These are phyloP conservation scores for Fusarium zealandicum DNA, from an alignment of 2,329 filamentous ascomycete genomes.

Conservation along the genomic window DNA sequence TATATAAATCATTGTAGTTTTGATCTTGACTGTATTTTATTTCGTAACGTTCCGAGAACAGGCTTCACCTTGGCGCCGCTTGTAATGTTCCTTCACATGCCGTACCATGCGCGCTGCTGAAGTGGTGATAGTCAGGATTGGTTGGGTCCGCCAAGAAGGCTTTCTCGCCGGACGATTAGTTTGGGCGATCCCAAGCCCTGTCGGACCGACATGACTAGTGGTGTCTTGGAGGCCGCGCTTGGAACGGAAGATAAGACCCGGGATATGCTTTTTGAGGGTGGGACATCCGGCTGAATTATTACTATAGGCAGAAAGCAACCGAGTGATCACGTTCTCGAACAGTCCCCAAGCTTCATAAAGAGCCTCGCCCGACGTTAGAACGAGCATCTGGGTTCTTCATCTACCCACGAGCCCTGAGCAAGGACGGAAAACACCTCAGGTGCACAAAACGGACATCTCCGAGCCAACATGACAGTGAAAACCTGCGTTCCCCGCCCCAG, in stretches of 20 bases:
- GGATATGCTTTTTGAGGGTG: conserved; percentile 15
- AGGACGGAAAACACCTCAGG: not conserved
- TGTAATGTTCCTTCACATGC: too few relatives aligned
- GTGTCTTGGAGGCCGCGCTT: not conserved
- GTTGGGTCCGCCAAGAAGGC: conserved; percentile 10
- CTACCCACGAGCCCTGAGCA: not conserved
- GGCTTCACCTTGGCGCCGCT: too few relatives aligned
- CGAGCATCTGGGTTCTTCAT: not conserved
- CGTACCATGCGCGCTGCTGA: too few relatives aligned
- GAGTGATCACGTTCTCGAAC: not conserved
- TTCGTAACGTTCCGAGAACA: too few relatives aligned
- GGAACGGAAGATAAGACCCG: not conserved
- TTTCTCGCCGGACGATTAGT: conserved; percentile 16
- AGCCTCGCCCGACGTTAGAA: not conserved
- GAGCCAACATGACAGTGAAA: conserved; percentile 18
- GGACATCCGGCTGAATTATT: conserved; percentile 29
- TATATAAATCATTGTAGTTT: too few relatives aligned
- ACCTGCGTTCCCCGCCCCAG: conserved; percentile 6
- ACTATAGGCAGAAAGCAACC: conserved; percentile 26
- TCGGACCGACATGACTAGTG: conserved; percentile 27
- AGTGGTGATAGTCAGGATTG: not conserved
- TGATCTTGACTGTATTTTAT: too few relatives aligned
- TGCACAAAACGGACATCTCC: not conserved
- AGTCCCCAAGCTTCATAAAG: not conserved
- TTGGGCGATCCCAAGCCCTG: not conserved